Percentiles rank a stretch among this genome's conserved stretches.
phyloP scores from a whole-genome alignment of 257 asterid species.

The Scutellaria minor region DNA sequence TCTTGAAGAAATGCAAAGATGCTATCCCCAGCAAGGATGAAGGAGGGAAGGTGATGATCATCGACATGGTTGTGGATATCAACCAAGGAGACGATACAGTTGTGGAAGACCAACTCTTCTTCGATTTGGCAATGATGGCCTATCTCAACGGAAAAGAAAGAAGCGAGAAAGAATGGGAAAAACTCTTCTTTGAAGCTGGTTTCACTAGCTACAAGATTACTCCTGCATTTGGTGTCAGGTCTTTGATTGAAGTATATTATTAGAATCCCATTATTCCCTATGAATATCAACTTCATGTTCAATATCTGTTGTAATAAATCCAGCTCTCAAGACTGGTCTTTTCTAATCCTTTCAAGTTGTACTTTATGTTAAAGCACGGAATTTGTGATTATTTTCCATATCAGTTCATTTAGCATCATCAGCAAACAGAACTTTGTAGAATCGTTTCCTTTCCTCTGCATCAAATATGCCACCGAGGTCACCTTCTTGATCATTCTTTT shows the following conservation, averaged over 20 bases:
- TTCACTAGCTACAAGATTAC: slow-evolving; percentile 41
- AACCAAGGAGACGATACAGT: slow-evolving; percentile 10
- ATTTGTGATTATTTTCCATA: too few species aligned
- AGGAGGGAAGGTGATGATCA: slow-evolving; percentile 41
- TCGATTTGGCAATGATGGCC: slow-evolving; percentile 41
- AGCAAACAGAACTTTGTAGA: slow-evolving; percentile 73
- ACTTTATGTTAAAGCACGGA: too few species aligned
- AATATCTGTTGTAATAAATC: not conserved
- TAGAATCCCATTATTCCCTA: not conserved
- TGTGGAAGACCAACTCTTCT: slow-evolving; percentile 27
- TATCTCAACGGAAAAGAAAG: slow-evolving; percentile 40
- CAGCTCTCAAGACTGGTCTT: not conserved
- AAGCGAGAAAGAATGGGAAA: slow-evolving; percentile 48
- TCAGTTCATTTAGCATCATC: slow-evolving; percentile 52
- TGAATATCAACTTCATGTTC: not conserved
- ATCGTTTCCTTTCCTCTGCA: slow-evolving; percentile 83
- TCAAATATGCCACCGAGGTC: slow-evolving; percentile 83
- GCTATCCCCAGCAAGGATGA: slow-evolving; percentile 30
- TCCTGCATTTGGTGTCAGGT: slow-evolving; percentile 44
- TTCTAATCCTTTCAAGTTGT: not conserved
- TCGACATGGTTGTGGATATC: slow-evolving; percentile 40
- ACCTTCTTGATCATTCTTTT: slow-evolving; percentile 52
- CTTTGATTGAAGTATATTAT: slow-evolving; percentile 48
- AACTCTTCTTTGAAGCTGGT: slow-evolving; percentile 43
- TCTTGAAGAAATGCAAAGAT: slow-evolving; percentile 41